Conservation (phyloP, 2,329 filamentous ascomycete genomes). For the Phyllosticta paracitricarpa region DNA sequence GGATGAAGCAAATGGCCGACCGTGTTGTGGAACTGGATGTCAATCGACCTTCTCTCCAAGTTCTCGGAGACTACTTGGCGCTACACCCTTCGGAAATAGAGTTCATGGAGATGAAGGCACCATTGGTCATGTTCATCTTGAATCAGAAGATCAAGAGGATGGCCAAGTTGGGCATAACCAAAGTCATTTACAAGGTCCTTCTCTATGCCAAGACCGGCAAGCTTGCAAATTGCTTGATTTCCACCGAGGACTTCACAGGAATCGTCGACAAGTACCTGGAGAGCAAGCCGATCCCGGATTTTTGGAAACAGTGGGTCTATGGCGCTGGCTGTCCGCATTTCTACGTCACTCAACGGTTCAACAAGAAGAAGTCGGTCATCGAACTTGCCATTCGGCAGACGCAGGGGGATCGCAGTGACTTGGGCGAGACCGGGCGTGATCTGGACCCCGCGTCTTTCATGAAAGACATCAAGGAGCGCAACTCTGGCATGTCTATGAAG, state of each 20-base stretch:
- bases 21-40: slow-evolving; percentile 71
- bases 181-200: slow-evolving; percentile 78
- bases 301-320: slow-evolving; percentile 90
- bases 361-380: slow-evolving; percentile 93
- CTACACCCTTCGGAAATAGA: slow-evolving; percentile 79
- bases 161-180: slow-evolving; percentile 75
- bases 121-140: slow-evolving; percentile 84
- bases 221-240: slow-evolving; percentile 58
- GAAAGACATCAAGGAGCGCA: slow-evolving; percentile 65
- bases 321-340: slow-evolving; percentile 84
- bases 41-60: slow-evolving; percentile 69
- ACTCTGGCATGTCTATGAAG: slow-evolving; percentile 3
- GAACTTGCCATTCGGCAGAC: slow-evolving; percentile 82
- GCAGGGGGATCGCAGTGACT: slow-evolving; percentile 33
- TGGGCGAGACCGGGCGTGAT: slow-evolving; percentile 20
- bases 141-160: slow-evolving; percentile 61
- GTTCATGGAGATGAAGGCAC: slow-evolving; percentile 84
- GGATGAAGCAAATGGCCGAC: slow-evolving; percentile 78
- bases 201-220: slow-evolving; percentile 77
- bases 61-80: slow-evolving; percentile 67
- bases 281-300: slow-evolving; percentile 36
- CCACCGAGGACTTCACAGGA: slow-evolving; percentile 67
- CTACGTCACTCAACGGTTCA: slow-evolving; percentile 78
- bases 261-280: slow-evolving; percentile 86
- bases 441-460: slow-evolving; percentile 69